These are phyloP conservation scores for Diplocarpon rosae DNA, from an alignment of 2,329 filamentous ascomycete species.

Conservation along the genomic window DNA sequence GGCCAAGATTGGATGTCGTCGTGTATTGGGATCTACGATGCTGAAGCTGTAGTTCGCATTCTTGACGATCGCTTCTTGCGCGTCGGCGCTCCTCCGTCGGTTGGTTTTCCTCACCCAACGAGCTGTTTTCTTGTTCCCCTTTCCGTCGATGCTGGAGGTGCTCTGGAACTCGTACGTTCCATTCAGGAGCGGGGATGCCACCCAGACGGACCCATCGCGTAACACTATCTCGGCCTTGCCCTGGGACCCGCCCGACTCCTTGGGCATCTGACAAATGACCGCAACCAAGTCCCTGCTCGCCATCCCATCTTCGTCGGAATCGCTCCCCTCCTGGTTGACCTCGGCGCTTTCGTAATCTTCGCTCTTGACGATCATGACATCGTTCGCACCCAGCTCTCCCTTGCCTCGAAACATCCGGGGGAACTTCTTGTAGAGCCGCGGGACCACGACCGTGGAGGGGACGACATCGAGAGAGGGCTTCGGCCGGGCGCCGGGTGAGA, in stretches of 20 bases:
- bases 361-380: slow-evolving; percentile 60
- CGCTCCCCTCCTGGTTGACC: slow-evolving; percentile 41
- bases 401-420: slow-evolving; percentile 53
- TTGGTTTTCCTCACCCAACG: slow-evolving; percentile 53
- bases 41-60: slow-evolving; percentile 62
- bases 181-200: slow-evolving; percentile 38
- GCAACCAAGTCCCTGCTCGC: slow-evolving; percentile 49
- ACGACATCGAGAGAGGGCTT: slow-evolving; percentile 64
- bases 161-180: slow-evolving; percentile 56
- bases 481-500: slow-evolving; percentile 49
- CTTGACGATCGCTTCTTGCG: slow-evolving; percentile 26
- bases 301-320: slow-evolving; percentile 39
- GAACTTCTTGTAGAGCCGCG: slow-evolving; percentile 48
- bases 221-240: slow-evolving; percentile 50
- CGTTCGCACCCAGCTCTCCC: slow-evolving; percentile 53
- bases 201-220: slow-evolving; percentile 50
- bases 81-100: slow-evolving; percentile 27
- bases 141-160: slow-evolving; percentile 30
- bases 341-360: slow-evolving; percentile 51
- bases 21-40: slow-evolving; percentile 56
- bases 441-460: slow-evolving; percentile 52
- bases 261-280: slow-evolving; percentile 52
- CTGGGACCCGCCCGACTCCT: slow-evolving; percentile 35
- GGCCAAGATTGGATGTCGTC: slow-evolving; percentile 66
- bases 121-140: slow-evolving; percentile 47